These are phyloP conservation scores for Ganoderma leucocontextum DNA, from an alignment of 1,284 basidiomycete genomes.

Conservation along the genomic window DNA sequence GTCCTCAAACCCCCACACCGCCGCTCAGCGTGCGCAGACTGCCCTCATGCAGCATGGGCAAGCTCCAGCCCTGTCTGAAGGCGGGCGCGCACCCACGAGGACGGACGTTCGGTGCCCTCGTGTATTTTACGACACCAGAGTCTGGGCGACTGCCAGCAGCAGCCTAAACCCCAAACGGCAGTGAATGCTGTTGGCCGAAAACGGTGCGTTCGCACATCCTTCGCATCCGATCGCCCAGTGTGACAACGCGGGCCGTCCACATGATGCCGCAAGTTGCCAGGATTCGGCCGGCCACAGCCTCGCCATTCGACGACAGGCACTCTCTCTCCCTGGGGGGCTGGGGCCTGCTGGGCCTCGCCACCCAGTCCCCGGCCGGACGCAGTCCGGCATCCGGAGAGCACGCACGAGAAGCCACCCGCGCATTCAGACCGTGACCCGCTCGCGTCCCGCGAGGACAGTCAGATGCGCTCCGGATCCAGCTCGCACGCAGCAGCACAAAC, in stretches of 20 bases:
- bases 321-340: neutral
- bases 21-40: neutral
- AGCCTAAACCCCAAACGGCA: slow-evolving; percentile 35
- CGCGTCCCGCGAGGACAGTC: slow-evolving; percentile 13
- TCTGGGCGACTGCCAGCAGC: slow-evolving; percentile 26
- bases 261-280: slow-evolving; percentile 32
- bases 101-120: slow-evolving; percentile 22
- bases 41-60: neutral
- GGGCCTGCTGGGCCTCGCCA: neutral
- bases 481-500: slow-evolving; percentile 19
- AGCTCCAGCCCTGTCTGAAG: neutral
- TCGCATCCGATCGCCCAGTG: slow-evolving; percentile 26
- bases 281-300: slow-evolving; percentile 13
- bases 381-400: slow-evolving; percentile 10
- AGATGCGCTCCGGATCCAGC: slow-evolving; percentile 29
- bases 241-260: slow-evolving; percentile 25
- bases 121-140: slow-evolving; percentile 19
- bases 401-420: slow-evolving; percentile 10
- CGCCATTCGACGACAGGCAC: slow-evolving; percentile 6
- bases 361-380: neutral
- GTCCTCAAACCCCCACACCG: neutral
- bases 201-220: slow-evolving; percentile 26
- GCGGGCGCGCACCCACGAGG: slow-evolving; percentile 10
- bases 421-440: slow-evolving; percentile 1
- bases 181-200: slow-evolving; percentile 29